phyloP scores from a whole-genome alignment of 1,284 basidiomycete genomes.

The Naganishia cerealis region DNA sequence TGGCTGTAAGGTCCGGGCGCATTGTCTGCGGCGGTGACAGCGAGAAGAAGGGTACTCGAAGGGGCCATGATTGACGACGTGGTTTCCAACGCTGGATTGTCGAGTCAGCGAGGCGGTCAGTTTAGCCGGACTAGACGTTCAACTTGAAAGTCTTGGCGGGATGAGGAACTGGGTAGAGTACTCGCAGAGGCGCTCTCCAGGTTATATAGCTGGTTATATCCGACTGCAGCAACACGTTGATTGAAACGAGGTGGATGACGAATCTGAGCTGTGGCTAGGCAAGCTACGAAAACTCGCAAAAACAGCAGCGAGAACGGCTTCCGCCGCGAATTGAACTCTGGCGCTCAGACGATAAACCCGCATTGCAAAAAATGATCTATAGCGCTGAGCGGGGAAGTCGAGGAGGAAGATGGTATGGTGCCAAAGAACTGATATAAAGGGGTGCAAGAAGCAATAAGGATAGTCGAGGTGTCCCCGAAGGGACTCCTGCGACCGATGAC shows the following conservation, averaged over 20 bases:
- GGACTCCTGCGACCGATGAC: constrained; percentile 31
- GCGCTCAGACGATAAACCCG: neutral
- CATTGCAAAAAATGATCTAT: neutral
- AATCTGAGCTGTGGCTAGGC: neutral
- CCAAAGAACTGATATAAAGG: neutral
- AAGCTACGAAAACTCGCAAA: neutral
- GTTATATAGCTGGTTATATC: too few relatives aligned
- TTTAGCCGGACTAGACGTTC: too few relatives aligned
- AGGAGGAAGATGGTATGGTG: constrained; percentile 1
- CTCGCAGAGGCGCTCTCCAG: too few relatives aligned
- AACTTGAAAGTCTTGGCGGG: too few relatives aligned
- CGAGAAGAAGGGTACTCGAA: constrained; percentile 38
- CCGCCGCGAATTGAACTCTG: constrained; percentile 1
- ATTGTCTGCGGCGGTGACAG: constrained; percentile 39
- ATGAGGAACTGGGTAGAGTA: too few relatives aligned
- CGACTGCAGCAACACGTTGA: too few relatives aligned
- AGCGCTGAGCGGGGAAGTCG: neutral
- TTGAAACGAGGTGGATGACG: neutral
- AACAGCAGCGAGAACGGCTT: neutral
- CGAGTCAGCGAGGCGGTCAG: too few relatives aligned
- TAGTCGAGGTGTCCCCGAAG: constrained; percentile 31
- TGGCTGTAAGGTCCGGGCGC: constrained; percentile 14
- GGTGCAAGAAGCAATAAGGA: constrained; percentile 13
- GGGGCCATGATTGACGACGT: neutral
- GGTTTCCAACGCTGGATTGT: too few relatives aligned